phyloP scores from a whole-genome alignment of 345 rosid genomes.

The Boechera stricta region DNA sequence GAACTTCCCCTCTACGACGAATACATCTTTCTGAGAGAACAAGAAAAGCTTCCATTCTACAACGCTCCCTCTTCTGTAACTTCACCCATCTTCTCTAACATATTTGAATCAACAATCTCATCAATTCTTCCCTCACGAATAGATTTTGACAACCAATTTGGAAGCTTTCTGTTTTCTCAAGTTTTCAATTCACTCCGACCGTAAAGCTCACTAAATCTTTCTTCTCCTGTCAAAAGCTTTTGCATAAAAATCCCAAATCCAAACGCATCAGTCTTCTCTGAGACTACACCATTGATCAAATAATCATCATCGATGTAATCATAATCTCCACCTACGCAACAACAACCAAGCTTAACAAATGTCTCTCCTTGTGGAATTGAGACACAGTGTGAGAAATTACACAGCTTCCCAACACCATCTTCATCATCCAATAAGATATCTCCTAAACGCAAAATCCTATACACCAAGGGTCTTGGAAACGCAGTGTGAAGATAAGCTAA shows the following conservation, averaged over 20 bases:
- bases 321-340: not conserved
- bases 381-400: not conserved
- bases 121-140: too few species aligned
- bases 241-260: constrained; percentile 7
- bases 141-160: not conserved
- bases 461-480: not conserved
- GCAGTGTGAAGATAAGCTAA: constrained; percentile 24
- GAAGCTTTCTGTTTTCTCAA: not conserved
- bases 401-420: not conserved
- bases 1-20: constrained; percentile 23
- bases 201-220: not conserved
- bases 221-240: constrained; percentile 20
- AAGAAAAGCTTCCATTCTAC: constrained; percentile 9
- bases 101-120: not conserved
- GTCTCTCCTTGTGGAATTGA: not conserved
- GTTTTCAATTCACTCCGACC: not conserved
- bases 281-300: not conserved
- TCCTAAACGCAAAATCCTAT: not conserved
- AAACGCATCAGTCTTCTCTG: not conserved
- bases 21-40: constrained; percentile 26
- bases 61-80: not conserved
- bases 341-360: not conserved
- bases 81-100: not conserved
- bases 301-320: not conserved
- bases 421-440: constrained; percentile 2